Evolutionary conservation across 164 flowering plant species (phyloP), one percentile per base, ranked within the genome.

Genomic region (Piper longum): DNA sequence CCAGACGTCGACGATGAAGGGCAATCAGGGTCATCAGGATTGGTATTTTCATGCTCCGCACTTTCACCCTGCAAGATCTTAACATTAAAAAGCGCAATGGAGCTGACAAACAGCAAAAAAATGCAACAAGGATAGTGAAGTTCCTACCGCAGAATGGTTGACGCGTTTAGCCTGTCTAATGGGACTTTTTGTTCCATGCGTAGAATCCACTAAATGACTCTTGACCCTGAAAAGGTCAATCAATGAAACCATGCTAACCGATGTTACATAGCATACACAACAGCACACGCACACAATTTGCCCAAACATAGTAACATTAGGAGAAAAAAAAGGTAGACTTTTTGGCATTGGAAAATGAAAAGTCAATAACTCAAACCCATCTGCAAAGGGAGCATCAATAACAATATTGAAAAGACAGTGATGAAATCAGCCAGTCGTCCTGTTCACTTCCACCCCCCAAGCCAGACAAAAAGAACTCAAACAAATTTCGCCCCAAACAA

Each of bases 101-200:
- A 9, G 9, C 14, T 12, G 12, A 5, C 52, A 48, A 48, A 12
- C 8, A 1, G 9, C 7, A 0, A 5, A 48, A 45, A 12, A 2
- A 12, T 9, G 14, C 52, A 12, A 48, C 14, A 9, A 48, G 12
- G 3, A 2, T 48, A 8, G 3, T 9, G 3, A 57, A 41, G 67
- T 39, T 42, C 81, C 79, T 73, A 93, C 97, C 80, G 73, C 81
- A 8, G 81, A 54, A 70, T 72, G 76, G 67, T 55, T 78, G 64
- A 2, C 54, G 59, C 91, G 81, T 70, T 88, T 91, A 5, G 77
- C 56, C 11, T 73, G 87, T 66, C 85, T 75, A 36, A 88, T 72
- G 40, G 99, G 99, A 77, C 97, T 92, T 71, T 73, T 85, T 64
- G 82, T 76, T 60, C 86, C 96, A 59, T 81, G 88, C 54, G 87